Evolutionary conservation across 805 yeast genomes (phyloP).

Genomic region (Torulaspora delbrueckii): DNA sequence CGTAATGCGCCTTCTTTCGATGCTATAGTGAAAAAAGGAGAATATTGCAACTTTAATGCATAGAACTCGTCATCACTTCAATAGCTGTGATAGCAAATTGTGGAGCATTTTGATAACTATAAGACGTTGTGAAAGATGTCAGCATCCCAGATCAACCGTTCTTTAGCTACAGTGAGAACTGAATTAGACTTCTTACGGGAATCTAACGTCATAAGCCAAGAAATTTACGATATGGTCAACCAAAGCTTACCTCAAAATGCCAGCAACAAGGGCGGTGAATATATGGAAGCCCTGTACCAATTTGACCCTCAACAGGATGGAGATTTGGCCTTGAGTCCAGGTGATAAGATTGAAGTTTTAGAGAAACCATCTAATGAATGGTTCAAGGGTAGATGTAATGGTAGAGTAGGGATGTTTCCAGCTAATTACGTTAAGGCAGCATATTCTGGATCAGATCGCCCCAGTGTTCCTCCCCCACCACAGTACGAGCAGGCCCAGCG

Average conservation of each 20-base stretch:
- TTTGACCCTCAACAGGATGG: constrained; percentile 70
- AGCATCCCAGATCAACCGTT: constrained; percentile 66
- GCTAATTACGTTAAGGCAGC: constrained; percentile 65
- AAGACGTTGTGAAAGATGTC: constrained; percentile 31
- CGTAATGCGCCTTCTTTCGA: constrained; percentile 1
- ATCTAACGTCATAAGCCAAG: constrained; percentile 62
- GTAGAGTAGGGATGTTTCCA: constrained; percentile 79
- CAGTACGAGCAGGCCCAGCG: constrained; percentile 20
- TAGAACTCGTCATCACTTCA: neutral
- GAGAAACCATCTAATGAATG: constrained; percentile 80
- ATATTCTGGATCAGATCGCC: constrained; percentile 19
- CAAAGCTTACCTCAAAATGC: constrained; percentile 49
- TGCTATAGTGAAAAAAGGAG: neutral
- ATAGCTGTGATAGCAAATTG: neutral
- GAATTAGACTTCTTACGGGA: constrained; percentile 78
- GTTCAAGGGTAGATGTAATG: constrained; percentile 76
- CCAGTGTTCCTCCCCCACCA: constrained; percentile 21
- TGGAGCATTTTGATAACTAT: neutral
- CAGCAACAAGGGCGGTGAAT: constrained; percentile 27
- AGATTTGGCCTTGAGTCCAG: constrained; percentile 60
- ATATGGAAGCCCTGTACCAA: constrained; percentile 67
- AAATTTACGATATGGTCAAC: constrained; percentile 47
- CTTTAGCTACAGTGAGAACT: constrained; percentile 66
- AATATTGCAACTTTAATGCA: neutral
- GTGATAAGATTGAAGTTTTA: constrained; percentile 62